Conservation (phyloP, 108 stramenopile species). For the Skeletonema marinoi region DNA sequence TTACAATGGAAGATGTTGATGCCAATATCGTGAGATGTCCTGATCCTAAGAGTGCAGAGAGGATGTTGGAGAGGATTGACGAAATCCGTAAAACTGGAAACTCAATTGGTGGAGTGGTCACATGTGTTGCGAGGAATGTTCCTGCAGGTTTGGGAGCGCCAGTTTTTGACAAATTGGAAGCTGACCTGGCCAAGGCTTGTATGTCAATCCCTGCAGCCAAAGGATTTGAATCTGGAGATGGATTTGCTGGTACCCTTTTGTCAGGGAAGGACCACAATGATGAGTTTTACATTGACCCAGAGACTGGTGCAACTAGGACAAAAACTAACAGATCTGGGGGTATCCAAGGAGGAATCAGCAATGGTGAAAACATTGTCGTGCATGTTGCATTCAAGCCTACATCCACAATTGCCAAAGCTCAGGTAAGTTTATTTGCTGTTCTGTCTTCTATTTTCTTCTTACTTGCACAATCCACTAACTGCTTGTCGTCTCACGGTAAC, state of each 20-base stretch:
- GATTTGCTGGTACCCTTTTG: conserved; percentile 94
- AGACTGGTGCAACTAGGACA: conserved; percentile 89
- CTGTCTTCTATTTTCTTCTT: neutral
- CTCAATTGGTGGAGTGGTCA: conserved; percentile 98
- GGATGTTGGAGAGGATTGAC: conserved; percentile 94
- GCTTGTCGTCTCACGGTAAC: neutral
- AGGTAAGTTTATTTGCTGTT: conserved; percentile 58
- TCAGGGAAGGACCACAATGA: conserved; percentile 98
- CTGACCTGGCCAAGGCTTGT: conserved; percentile 98
- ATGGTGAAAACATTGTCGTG: conserved; percentile 95
- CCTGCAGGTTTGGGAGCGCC: conserved; percentile 96
- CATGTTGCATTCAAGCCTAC: conserved; percentile 98
- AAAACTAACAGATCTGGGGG: conserved; percentile 97
- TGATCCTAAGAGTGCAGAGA: conserved; percentile 78
- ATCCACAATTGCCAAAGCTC: conserved; percentile 92
- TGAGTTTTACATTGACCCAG: conserved; percentile 96
- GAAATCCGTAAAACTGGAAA: conserved; percentile 92
- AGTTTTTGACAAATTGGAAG: conserved; percentile 99
- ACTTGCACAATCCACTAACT: neutral
- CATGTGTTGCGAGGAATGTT: conserved; percentile 92
- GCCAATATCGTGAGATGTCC: conserved; percentile 97
- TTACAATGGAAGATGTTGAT: conserved; percentile 95
- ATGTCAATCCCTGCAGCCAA: conserved; percentile 99
- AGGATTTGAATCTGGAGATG: conserved; percentile 98
- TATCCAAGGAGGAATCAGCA: conserved; percentile 98